Percentiles rank a stretch among this genome's conserved stretches.
Evolutionary conservation across 345 rosid genomes (phyloP).

Genomic region (Boechera retrofracta): DNA sequence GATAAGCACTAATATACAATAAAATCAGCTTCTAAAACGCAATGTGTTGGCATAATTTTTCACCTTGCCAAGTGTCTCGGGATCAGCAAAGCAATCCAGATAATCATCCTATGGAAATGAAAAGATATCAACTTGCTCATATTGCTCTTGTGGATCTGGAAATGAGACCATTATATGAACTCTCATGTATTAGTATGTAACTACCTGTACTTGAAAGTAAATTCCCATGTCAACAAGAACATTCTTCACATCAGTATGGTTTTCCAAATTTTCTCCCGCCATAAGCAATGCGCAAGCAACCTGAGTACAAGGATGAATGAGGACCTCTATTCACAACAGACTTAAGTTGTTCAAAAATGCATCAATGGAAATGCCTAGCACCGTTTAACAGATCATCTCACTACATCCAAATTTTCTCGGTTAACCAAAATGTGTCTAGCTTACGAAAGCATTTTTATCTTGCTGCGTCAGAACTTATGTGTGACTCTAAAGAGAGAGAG

Average conservation of each 20-base stretch:
- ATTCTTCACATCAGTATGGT: conserved; percentile 63
- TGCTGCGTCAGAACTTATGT: neutral
- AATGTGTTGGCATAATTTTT: neutral
- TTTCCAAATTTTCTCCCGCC: conserved; percentile 78
- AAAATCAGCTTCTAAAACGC: neutral
- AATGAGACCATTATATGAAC: neutral
- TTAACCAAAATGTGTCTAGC: neutral
- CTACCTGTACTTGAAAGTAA: conserved; percentile 86
- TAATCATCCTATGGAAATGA: conserved; percentile 66
- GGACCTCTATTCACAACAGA: neutral
- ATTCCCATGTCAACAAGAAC: conserved; percentile 76
- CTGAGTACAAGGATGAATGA: conserved; percentile 43
- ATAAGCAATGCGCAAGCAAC: conserved; percentile 85
- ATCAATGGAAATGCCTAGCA: neutral
- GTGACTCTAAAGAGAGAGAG: neutral
- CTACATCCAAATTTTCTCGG: neutral
- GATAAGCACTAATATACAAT: conserved; percentile 18
- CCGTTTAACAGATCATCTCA: neutral
- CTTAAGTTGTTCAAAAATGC: neutral
- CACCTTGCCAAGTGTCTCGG: conserved; percentile 78
- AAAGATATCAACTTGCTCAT: conserved; percentile 4
- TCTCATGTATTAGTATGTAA: neutral
- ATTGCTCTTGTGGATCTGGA: neutral
- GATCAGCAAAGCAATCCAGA: conserved; percentile 84
- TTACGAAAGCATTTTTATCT: neutral